Percentiles rank a stretch among this genome's conserved stretches.
phyloP scores from a whole-genome alignment of 2,329 filamentous ascomycete genomes.

The Ophiostoma sp. region DNA sequence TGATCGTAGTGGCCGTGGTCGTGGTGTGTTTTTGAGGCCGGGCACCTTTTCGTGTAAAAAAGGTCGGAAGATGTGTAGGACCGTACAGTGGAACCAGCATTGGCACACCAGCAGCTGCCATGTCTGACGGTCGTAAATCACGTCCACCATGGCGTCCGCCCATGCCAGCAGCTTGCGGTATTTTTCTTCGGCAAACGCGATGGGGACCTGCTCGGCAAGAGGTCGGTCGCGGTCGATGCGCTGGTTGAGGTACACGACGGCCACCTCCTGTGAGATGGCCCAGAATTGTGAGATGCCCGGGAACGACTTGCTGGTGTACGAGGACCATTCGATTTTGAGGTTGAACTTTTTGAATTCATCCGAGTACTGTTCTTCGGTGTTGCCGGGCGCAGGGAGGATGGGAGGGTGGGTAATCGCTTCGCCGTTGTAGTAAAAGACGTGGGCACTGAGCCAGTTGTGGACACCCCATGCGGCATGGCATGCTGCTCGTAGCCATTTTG shows the following conservation, averaged over 20 bases:
- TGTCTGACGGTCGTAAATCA: slow-evolving; percentile 21
- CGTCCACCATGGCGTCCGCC: slow-evolving; percentile 25
- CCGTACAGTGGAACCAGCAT: slow-evolving; percentile 28
- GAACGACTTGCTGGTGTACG: background rate
- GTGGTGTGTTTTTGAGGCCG: background rate
- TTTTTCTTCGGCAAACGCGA: slow-evolving; percentile 30
- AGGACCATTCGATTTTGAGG: background rate
- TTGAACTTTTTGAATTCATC: background rate
- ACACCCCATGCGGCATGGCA: slow-evolving; percentile 26
- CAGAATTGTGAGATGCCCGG: slow-evolving; percentile 1
- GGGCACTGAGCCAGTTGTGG: slow-evolving; percentile 24
- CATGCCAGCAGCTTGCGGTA: slow-evolving; percentile 31
- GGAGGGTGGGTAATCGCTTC: slow-evolving; percentile 11
- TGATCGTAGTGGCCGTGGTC: background rate
- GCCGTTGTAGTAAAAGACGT: slow-evolving; percentile 24
- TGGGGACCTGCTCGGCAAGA: slow-evolving; percentile 11
- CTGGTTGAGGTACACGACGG: slow-evolving; percentile 20
- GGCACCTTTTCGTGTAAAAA: slow-evolving; percentile 17
- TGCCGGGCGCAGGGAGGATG: background rate
- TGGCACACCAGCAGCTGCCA: slow-evolving; percentile 25
- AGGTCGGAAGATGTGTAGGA: slow-evolving; percentile 28
- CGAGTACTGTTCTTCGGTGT: background rate
- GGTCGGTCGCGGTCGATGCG: slow-evolving; percentile 20
- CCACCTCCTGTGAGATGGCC: slow-evolving; percentile 15
- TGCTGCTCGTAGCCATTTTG: slow-evolving; percentile 23